Evolutionary conservation across 2,329 filamentous ascomycete species (phyloP), one percentile per base, ranked within the genome.

Genomic region (Aquanectria penicillioides): DNA sequence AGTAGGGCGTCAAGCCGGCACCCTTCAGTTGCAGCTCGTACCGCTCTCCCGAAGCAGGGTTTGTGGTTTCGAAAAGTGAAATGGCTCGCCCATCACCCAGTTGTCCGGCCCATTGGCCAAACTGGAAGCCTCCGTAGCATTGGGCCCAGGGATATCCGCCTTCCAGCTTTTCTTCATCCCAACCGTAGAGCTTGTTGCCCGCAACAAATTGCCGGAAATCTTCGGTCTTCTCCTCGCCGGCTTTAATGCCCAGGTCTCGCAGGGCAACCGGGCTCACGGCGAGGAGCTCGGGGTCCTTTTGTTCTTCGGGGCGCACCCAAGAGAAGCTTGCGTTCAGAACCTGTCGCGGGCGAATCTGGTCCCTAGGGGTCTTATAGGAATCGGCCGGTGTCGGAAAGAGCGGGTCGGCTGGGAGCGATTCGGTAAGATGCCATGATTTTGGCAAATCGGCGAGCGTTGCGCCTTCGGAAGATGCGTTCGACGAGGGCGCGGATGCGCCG

Each of bases 71-170:
- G 70, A 98, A 98, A 2, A 99, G 82, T 29, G 92, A 97, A 67
- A 99, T 98, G 25, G 94, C 95, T 53, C 95, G 86, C 31, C 95
- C 95, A 73, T 99, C 95, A 36, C 95, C 95, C 1, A 99, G 86
- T 75, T 99, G 95, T 6, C 95, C 94, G 4, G 95, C 95, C 94
- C 94, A 99, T 65, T 91, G 88, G 6, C 95, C 95, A 73, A 89
- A 88, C 71, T 88, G 83, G 71, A 85, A 87, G 55, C 94, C 94
- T 56, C 95, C 95, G 74, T 99, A 99, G 78, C 95, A 98, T 78
- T 99, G 95, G 26, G 95, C 94, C 95, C 95, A 99, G 0, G 95
- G 94, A 74, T 99, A 99, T 37, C 95, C 88, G 17, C 91, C 90
- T 57, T 87, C 79, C 20, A 79, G 73, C 64, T 81, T 83, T 57